phyloP scores from a whole-genome alignment of 2,329 filamentous ascomycete genomes.

The Cryphonectria japonica region DNA sequence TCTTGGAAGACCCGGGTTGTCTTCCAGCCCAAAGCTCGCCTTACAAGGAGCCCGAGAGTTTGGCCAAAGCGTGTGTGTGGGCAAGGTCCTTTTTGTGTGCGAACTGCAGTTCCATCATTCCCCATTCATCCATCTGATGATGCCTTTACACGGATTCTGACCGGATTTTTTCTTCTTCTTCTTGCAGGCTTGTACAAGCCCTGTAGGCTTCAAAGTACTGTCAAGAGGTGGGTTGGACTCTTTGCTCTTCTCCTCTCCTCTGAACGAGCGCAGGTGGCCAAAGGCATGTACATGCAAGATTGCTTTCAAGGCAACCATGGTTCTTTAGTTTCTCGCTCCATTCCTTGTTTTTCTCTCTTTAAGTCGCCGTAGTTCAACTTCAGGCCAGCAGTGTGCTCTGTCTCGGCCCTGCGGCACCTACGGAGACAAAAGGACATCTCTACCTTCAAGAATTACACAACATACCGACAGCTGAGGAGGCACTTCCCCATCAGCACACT shows the following conservation, averaged over 20 bases:
- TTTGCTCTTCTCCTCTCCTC: background rate
- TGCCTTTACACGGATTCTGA: slow-evolving; percentile 7
- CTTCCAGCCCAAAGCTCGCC: slow-evolving; percentile 17
- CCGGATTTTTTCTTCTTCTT: background rate
- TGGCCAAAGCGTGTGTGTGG: slow-evolving; percentile 12
- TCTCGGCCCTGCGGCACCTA: background rate
- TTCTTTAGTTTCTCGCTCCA: background rate
- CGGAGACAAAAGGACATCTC: background rate
- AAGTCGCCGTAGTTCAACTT: background rate
- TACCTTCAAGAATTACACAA: background rate
- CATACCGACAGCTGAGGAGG: background rate
- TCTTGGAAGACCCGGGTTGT: slow-evolving; percentile 7
- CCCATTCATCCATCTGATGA: slow-evolving; percentile 16
- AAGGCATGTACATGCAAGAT: background rate
- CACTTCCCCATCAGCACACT: background rate
- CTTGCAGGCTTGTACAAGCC: background rate
- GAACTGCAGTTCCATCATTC: background rate
- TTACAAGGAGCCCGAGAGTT: slow-evolving; percentile 8
- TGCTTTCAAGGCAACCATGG: background rate
- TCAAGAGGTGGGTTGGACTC: slow-evolving; percentile 7
- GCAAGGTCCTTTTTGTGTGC: slow-evolving; percentile 13
- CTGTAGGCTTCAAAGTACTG: slow-evolving; percentile 9
- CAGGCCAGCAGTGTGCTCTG: background rate
- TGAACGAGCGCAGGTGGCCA: background rate
- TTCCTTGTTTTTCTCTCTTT: too few relatives aligned